phyloP scores from a whole-genome alignment of 192 early-diverging fungal genomes.

The Rhizoclosmatium sp. region DNA sequence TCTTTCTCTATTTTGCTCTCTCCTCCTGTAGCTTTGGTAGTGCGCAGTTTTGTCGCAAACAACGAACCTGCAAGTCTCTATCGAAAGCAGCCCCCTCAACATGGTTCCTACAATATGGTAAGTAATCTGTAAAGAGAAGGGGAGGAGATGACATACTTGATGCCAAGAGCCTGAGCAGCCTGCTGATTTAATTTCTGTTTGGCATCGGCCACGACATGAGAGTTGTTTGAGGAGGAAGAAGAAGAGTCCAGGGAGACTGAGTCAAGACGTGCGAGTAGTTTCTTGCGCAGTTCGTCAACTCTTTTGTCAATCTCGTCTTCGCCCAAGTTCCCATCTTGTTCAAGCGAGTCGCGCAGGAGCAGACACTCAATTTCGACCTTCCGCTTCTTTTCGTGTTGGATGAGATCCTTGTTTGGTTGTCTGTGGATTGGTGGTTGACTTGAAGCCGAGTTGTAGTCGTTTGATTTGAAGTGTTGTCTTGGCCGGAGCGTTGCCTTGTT shows the following conservation, averaged over 20 bases:
- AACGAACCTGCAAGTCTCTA: conserved; percentile 67
- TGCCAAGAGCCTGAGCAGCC: conserved; percentile 73
- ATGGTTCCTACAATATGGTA: conserved; percentile 43
- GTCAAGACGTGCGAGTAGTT: conserved; percentile 65
- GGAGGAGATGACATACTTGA: conserved; percentile 40
- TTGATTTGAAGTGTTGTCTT: conserved; percentile 40
- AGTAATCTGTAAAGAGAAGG: background rate
- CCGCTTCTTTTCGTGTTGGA: conserved; percentile 87
- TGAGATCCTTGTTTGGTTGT: conserved; percentile 79
- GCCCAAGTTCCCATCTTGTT: conserved; percentile 65
- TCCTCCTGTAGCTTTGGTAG: too few relatives aligned
- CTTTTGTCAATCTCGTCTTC: conserved; percentile 74
- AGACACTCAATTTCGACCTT: conserved; percentile 87
- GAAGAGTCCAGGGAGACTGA: conserved; percentile 50
- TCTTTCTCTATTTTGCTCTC: too few relatives aligned
- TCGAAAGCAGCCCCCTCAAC: conserved; percentile 84
- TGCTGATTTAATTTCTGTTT: conserved; percentile 73
- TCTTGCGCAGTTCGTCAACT: conserved; percentile 65
- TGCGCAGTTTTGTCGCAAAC: background rate
- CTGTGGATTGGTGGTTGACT: conserved; percentile 43
- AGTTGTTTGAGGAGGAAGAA: conserved; percentile 67
- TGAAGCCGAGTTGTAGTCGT: conserved; percentile 44
- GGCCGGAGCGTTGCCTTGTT: conserved; percentile 79
- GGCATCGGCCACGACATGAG: conserved; percentile 74
- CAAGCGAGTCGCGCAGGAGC: conserved; percentile 79